Evolutionary conservation across 2,329 filamentous ascomycete genomes (phyloP), one percentile per base, ranked within the genome.

Genomic region (Colletotrichum phormii): DNA sequence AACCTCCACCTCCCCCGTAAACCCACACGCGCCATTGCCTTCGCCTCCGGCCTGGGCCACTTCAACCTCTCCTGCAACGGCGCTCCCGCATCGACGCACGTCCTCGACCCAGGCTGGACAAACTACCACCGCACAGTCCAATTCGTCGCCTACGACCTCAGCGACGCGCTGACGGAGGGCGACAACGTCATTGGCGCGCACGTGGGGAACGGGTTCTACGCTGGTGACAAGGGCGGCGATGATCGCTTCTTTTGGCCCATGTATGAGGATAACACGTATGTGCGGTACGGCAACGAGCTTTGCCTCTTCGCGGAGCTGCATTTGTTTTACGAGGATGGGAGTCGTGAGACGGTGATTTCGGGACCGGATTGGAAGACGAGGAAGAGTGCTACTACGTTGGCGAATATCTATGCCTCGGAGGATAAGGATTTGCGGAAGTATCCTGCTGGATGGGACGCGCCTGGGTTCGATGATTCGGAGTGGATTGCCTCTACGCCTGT

Each of bases 121-220:
- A 82, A 83, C 61, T 84, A 84, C 69, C 81, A 83, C 71, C 76
- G 78, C 58, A 83, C 80, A 4, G 81, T 84, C 1, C 84, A 85
- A 11, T 86, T 83, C 58, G 83, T 84, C 1, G 82, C 80, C 2
- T 85, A 86, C 72, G 84, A 86, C 67, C 75, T 86, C 6, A 84
- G 84, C 5, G 58, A 75, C 2, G 77, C 79, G 12, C 67, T 85
- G 1, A 72, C 35, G 0, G 55, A 76, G 4, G 80, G 79, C 3
- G 67, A 77, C 13, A 88, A 87, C 72, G 78, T 78, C 0, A 78
- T 88, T 59, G 83, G 79, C 0, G 82, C 84, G 3, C 82, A 78
- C 65, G 74, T 86, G 1, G 83, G 83, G 8, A 86, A 86, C 37
- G 84, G 84, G 0, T 86, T 86, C 75, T 86, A 85, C 54, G 84